These are phyloP conservation scores for Lipomyces lipofer DNA, from an alignment of 805 yeast species.

Conservation along the genomic window DNA sequence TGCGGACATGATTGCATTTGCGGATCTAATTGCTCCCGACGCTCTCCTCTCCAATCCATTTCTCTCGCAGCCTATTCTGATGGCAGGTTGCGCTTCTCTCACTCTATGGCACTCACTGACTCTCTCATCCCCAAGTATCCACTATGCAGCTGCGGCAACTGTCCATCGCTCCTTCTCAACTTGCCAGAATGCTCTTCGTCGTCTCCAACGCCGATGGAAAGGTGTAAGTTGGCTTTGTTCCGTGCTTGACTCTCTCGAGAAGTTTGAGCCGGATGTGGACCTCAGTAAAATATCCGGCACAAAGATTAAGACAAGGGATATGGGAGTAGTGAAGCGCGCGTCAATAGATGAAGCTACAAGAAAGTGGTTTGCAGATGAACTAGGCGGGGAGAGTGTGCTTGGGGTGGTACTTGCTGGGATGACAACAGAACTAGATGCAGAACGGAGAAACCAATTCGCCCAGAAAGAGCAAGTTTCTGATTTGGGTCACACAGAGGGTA, in stretches of 20 bases:
- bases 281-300: slow-evolving; percentile 28
- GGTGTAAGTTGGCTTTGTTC: slow-evolving; percentile 37
- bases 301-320: slow-evolving; percentile 29
- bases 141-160: slow-evolving; percentile 10
- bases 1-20: slow-evolving; percentile 37
- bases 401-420: slow-evolving; percentile 34
- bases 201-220: slow-evolving; percentile 33
- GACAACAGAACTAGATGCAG: slow-evolving; percentile 12
- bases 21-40: slow-evolving; percentile 35
- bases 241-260: slow-evolving; percentile 35
- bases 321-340: slow-evolving; percentile 32
- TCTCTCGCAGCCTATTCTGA: slow-evolving; percentile 35
- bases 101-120: slow-evolving; percentile 32
- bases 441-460: background rate
- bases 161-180: slow-evolving; percentile 33
- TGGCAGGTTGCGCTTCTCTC: slow-evolving; percentile 37
- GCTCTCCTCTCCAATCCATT: slow-evolving; percentile 36
- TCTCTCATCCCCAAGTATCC: slow-evolving; percentile 24
- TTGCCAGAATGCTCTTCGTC: slow-evolving; percentile 32
- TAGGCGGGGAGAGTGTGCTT: slow-evolving; percentile 26
- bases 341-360: slow-evolving; percentile 33
- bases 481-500: background rate
- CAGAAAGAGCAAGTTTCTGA: background rate
- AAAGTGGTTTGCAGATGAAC: slow-evolving; percentile 30
- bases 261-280: slow-evolving; percentile 37